A percentile compares a stretch with the other conserved stretches of the same genome.
phyloP scores from a whole-genome alignment of 257 asterid genomes.

The Galeopsis tetrahit region DNA sequence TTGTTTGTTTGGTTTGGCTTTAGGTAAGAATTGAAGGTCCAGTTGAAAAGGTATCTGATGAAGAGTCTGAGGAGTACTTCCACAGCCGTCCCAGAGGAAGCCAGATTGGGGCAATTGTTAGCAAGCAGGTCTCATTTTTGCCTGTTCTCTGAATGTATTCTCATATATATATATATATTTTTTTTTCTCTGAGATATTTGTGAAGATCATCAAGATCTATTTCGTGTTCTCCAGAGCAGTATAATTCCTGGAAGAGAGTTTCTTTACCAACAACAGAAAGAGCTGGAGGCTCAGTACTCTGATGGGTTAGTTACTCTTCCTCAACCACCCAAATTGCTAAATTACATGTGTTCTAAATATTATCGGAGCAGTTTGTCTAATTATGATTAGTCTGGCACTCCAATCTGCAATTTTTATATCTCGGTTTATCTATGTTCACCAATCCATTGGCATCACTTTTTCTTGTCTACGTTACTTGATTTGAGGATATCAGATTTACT shows the following conservation, averaged over 20 bases:
- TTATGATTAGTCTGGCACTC: constrained; percentile 14
- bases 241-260: constrained; percentile 64
- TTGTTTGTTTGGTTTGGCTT: constrained; percentile 20
- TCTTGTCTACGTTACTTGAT: constrained; percentile 7
- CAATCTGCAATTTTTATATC: constrained; percentile 11
- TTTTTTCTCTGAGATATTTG: constrained; percentile 19
- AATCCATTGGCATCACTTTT: not conserved
- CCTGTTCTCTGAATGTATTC: constrained; percentile 9
- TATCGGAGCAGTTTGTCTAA: not conserved
- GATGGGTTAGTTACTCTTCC: constrained; percentile 62
- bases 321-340: constrained; percentile 23
- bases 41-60: constrained; percentile 69
- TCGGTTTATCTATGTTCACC: constrained; percentile 17
- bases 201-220: constrained; percentile 24
- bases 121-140: constrained; percentile 67
- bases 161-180: constrained; percentile 1
- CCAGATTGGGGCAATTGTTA: constrained; percentile 80
- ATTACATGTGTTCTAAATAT: constrained; percentile 7
- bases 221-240: constrained; percentile 56
- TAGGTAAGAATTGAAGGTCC: constrained; percentile 87
- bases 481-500: not conserved
- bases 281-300: constrained; percentile 62
- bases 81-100: constrained; percentile 83
- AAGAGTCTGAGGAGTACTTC: constrained; percentile 78
- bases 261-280: constrained; percentile 59